These are phyloP conservation scores for Clathrospora elynae DNA, from an alignment of 2,329 filamentous ascomycete genomes.

Conservation along the genomic window DNA sequence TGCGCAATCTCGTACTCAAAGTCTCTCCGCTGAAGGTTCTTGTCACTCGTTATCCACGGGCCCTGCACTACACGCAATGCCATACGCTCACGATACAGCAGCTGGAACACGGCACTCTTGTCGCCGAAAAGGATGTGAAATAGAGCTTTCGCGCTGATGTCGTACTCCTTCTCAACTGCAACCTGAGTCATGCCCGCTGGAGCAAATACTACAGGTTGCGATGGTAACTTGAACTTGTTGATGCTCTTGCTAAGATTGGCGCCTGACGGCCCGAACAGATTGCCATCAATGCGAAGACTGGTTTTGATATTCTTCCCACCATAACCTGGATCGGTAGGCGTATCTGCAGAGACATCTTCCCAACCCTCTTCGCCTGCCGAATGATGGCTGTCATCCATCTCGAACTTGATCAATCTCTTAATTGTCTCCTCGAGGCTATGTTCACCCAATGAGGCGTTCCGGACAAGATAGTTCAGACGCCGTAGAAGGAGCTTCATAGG, in stretches of 20 bases:
- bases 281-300: conserved; percentile 66
- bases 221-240: conserved; percentile 80
- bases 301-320: conserved; percentile 59
- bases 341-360: conserved; percentile 75
- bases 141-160: conserved; percentile 89
- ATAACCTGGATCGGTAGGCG: conserved; percentile 61
- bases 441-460: conserved; percentile 75
- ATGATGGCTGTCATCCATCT: conserved; percentile 59
- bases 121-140: conserved; percentile 98
- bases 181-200: conserved; percentile 79
- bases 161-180: conserved; percentile 80
- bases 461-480: conserved; percentile 82
- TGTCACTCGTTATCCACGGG: conserved; percentile 76
- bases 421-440: conserved; percentile 74
- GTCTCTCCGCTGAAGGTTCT: conserved; percentile 73
- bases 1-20: conserved; percentile 79
- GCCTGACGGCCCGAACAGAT: conserved; percentile 56
- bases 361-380: conserved; percentile 85
- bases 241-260: conserved; percentile 53
- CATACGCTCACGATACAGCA: conserved; percentile 75
- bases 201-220: conserved; percentile 79
- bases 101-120: conserved; percentile 91
- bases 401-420: conserved; percentile 74
- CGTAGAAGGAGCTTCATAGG: conserved; percentile 80
- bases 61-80: conserved; percentile 71